Evolutionary conservation across 129 eudicot genomes (phyloP), one percentile per base, ranked within the genome.

Genomic region (Kitagawia praeruptora): DNA sequence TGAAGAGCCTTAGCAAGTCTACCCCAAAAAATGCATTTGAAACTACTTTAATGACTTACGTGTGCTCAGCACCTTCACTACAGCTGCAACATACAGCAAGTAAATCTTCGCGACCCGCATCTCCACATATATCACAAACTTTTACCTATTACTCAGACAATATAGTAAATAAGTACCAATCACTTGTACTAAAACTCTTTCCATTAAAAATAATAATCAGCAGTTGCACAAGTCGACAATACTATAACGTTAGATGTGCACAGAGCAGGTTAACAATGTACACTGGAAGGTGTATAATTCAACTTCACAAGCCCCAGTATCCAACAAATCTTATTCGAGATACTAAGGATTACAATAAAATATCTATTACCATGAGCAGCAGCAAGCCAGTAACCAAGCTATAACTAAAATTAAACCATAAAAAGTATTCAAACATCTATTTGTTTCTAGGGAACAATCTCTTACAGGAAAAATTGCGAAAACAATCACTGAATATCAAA

Each of bases 31-130:
- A 41, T 44, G 41, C 25, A 73, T 44, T 44, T 27, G 51, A n/a
- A 8, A 75, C 28, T 78, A 41, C 64, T 74, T 34, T 40, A 10
- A 3, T 12, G 75, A 25, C 97, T 95, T 92, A 95, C 98, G 93
- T 92, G 86, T 95, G 98, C 80, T 95, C 98, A 28, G 98, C 98
- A 72, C 98, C 98, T 88, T 95, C 98, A 85, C 85, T 89, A 74
- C 98, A 95, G 82, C 87, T 81, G 80, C 89, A 88, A 75, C 98
- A 95, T 76, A 90, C 86, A 75, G 96, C 97, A 70, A 95, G 96
- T 82, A 88, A 87, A 85, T 92, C 97, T 78, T 95, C 98, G 8
- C 91, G 87, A 18, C 97, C 98, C 45, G 97, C 93, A 87, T 95
- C 98, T 79, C 98, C 98, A 74, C 97, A 95, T 70, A 92, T 95